Percentiles rank a stretch among this genome's conserved stretches.
Conservation (phyloP, 805 yeast genomes). For the Myxozyma sirexii region DNA sequence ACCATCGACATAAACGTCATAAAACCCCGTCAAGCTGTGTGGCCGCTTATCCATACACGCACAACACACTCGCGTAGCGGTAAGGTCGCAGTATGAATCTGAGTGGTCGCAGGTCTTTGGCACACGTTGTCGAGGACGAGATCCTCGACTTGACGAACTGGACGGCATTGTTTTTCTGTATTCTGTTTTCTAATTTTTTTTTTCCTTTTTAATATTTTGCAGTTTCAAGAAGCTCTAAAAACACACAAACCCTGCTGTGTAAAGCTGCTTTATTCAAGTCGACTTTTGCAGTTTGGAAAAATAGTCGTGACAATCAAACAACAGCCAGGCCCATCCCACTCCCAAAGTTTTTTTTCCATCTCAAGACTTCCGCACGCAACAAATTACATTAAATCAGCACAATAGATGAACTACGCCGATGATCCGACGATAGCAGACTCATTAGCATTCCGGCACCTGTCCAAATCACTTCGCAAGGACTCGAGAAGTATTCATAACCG, state of each 20-base stretch:
- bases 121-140: too few species aligned
- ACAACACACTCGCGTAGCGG: constrained; percentile 11
- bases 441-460: constrained; percentile 17
- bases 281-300: too few species aligned
- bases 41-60: constrained; percentile 23
- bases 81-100: constrained; percentile 6
- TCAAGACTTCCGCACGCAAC: not conserved
- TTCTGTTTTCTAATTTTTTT: too few species aligned
- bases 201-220: too few species aligned
- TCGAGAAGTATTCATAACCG: constrained; percentile 59
- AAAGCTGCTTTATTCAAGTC: too few species aligned
- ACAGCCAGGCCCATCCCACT: too few species aligned
- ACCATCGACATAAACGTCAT: constrained; percentile 29
- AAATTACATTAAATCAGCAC: not conserved
- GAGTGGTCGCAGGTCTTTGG: constrained; percentile 20
- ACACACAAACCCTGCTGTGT: too few species aligned
- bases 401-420: constrained; percentile 17
- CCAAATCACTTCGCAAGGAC: constrained; percentile 53
- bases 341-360: not conserved
- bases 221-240: too few species aligned
- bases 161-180: not conserved
- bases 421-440: constrained; percentile 21
- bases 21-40: not conserved
- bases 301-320: too few species aligned
- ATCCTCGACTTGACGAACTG: constrained; percentile 3